phyloP scores from a whole-genome alignment of 2,329 filamentous ascomycete genomes.

The Ophiocordyceps camponoti-saundersi region DNA sequence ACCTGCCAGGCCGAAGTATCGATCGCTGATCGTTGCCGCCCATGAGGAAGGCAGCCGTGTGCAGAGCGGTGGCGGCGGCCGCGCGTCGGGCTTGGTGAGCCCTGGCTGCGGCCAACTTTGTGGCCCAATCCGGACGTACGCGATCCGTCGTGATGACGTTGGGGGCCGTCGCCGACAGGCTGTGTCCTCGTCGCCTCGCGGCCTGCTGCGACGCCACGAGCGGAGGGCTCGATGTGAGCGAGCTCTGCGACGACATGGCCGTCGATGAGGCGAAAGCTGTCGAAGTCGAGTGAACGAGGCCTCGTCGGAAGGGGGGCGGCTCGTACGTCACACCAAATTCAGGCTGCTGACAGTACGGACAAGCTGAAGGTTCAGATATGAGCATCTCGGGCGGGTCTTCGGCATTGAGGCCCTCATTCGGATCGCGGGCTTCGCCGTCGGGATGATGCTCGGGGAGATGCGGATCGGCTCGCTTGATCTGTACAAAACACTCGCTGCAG shows the following conservation, averaged over 20 bases:
- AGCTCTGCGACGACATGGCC: slow-evolving; percentile 77
- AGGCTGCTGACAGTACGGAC: slow-evolving; percentile 86
- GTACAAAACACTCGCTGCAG: slow-evolving; percentile 96
- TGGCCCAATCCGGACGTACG: slow-evolving; percentile 85
- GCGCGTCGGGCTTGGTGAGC: slow-evolving; percentile 73
- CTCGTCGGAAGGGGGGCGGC: slow-evolving; percentile 72
- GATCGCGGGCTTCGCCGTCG: slow-evolving; percentile 21
- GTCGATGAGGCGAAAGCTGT: slow-evolving; percentile 26
- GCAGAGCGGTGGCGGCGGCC: slow-evolving; percentile 82
- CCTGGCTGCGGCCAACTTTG: slow-evolving; percentile 71
- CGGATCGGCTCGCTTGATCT: slow-evolving; percentile 89
- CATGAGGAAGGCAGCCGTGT: slow-evolving; percentile 88
- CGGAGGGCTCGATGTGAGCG: slow-evolving; percentile 44
- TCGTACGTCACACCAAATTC: slow-evolving; percentile 97
- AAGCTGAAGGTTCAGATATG: slow-evolving; percentile 79
- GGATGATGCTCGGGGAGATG: slow-evolving; percentile 68
- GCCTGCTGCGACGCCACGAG: slow-evolving; percentile 19
- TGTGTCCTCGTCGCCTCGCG: slow-evolving; percentile 32
- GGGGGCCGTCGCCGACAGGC: slow-evolving; percentile 65
- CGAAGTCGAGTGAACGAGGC: slow-evolving; percentile 51
- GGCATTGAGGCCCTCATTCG: slow-evolving; percentile 19
- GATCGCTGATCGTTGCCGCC: slow-evolving; percentile 40
- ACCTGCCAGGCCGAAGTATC: slow-evolving; percentile 27
- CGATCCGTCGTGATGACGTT: slow-evolving; percentile 85
- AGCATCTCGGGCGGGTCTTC: slow-evolving; percentile 46